Evolutionary conservation across 345 rosid genomes (phyloP), one percentile per base, ranked within the genome.

Genomic region (Fremontodendron californicum): DNA sequence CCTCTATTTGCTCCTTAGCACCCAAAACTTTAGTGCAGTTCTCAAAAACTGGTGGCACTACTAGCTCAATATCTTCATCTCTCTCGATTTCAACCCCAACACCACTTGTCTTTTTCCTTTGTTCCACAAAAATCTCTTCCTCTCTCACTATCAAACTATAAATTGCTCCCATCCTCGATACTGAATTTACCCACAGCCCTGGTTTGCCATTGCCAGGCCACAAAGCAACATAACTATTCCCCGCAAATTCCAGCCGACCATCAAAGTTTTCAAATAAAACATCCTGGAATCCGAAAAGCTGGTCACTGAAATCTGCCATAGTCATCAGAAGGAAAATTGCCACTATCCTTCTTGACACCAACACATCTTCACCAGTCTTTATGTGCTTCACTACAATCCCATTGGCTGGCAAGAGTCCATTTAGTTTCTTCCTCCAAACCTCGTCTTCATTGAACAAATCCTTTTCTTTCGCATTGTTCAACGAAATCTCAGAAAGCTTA

Each of bases 171-270:
- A 93, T 92, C 71, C 93, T 90, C 40, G 98, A 92, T 25, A 77
- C 64, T 0, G 94, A 96, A 58, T 78, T 91, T 85, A 93, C 12
- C 99, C 99, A 93, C 3, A 92, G 83, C 21, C 98, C 98, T 3
- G 98, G 99, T 78, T 92, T 96, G 1, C 93, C 94, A 74, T 87
- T 85, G 19, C 99, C 98, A 2, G 99, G 98, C 99, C 99, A 96
- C 77, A 93, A 51, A 73, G 94, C 86, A 15, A 75, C 52, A 40
- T 61, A 80, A 49, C 83, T 88, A 54, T 92, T 90, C 31, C 98
- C 96, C 0, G 69, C 1, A 77, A 92, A 93, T 83, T 93, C 94
- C 0, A 92, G 84, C 19, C 91, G 78, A 5, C 96, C 97, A 5
- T 92, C 86, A 0, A 60, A 16, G 73, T 96, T 93, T 23, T 87